These are phyloP conservation scores for Chlamydomonas sphaeroides DNA, from an alignment of 139 green algal genomes.

Conservation along the genomic window DNA sequence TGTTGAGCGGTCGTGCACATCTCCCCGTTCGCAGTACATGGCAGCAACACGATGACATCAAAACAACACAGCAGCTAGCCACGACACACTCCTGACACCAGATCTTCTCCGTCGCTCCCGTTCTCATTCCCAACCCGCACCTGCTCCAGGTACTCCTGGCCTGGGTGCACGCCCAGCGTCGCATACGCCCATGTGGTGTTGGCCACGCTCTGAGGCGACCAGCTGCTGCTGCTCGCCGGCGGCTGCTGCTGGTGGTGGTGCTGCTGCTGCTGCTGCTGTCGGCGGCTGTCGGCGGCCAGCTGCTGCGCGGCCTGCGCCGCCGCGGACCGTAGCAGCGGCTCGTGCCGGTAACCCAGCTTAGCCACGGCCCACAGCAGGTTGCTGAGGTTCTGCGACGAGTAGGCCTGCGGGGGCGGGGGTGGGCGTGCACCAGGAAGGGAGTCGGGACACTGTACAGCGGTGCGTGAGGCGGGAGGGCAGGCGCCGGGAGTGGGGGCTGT, in stretches of 20 bases:
- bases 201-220: conserved; percentile 57
- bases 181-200: conserved; percentile 69
- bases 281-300: conserved; percentile 50
- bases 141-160: conserved; percentile 10
- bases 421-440: background rate
- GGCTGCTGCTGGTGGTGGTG: no score
- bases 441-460: no score
- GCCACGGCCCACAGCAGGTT: conserved; percentile 71
- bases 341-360: conserved; percentile 52
- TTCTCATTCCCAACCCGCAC: background rate
- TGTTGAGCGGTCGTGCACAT: no score
- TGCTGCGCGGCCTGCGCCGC: background rate
- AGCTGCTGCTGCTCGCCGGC: background rate
- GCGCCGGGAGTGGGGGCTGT: background rate
- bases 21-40: no score
- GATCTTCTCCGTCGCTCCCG: no score
- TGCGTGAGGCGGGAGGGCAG: background rate
- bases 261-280: no score
- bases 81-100: no score
- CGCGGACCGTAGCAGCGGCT: background rate
- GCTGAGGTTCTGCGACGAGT: conserved; percentile 62
- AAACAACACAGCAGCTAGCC: no score
- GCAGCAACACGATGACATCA: no score
- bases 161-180: conserved; percentile 50
- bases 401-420: background rate